Conservation (phyloP, 805 yeast species). For the Naumovozyma baii region DNA sequence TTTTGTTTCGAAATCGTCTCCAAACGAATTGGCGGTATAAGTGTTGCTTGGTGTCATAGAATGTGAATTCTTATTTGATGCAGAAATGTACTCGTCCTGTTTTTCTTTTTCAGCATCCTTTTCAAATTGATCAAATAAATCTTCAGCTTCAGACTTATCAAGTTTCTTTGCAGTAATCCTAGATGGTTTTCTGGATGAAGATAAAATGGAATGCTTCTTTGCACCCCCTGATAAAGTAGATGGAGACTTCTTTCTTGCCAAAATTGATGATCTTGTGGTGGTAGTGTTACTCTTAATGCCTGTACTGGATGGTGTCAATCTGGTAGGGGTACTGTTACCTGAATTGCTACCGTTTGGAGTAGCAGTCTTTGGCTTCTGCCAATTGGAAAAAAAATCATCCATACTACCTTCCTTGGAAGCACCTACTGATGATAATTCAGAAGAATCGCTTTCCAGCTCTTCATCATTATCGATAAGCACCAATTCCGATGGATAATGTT, state of each 20-base stretch:
- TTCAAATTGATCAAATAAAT: slow-evolving; percentile 51
- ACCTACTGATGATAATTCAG: slow-evolving; percentile 20
- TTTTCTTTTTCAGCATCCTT: slow-evolving; percentile 77
- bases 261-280: slow-evolving; percentile 11
- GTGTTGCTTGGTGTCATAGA: slow-evolving; percentile 5
- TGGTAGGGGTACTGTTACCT: slow-evolving; percentile 7
- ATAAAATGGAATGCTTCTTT: slow-evolving; percentile 38
- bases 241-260: slow-evolving; percentile 4
- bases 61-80: slow-evolving; percentile 5
- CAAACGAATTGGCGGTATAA: slow-evolving; percentile 2
- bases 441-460: slow-evolving; percentile 17
- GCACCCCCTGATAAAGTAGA: slow-evolving; percentile 20
- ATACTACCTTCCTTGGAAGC: slow-evolving; percentile 36
- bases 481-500: slow-evolving; percentile 60
- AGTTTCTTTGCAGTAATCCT: slow-evolving; percentile 46
- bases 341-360: slow-evolving; percentile 21
- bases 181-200: slow-evolving; percentile 51
- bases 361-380: slow-evolving; percentile 69
- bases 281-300: slow-evolving; percentile 5
- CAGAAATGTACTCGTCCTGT: slow-evolving; percentile 37
- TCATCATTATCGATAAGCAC: slow-evolving; percentile 34
- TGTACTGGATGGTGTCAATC: slow-evolving; percentile 17
- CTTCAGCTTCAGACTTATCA: slow-evolving; percentile 41
- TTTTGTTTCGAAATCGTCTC: slow-evolving; percentile 4
- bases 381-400: slow-evolving; percentile 85